Base-by-base conservation (phyloP, 1,139 yeast species). In the Geotrichum cucujoidarum region DNA sequence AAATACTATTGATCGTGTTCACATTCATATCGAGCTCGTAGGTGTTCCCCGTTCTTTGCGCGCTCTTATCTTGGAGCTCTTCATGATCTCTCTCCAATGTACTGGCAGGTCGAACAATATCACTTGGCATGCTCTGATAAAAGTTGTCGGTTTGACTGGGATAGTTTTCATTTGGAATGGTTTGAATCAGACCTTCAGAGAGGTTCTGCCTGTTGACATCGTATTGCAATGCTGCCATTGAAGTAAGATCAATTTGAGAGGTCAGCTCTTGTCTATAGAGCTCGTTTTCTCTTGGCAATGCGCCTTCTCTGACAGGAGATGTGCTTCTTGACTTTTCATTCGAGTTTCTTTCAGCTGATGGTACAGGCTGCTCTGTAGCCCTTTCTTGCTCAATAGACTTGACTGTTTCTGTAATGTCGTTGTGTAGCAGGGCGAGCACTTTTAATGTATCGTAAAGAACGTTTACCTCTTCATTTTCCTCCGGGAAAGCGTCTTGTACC, bases 401-500 rank as follows among this genome's bases (percentile, higher is more conserved):
- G 5, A 16, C 5, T 11, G 32, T 17, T 7, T n/a, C 4, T 16
- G 7, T 20, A 6, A 40, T 38, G 14, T 42, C 32, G 32, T 33
- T 18, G 22, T 42, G 34, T 14, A 42, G 45, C 22, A 34, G 14
- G 6, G 34, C 45, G 11, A 42, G 45, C 7, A 42, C 39, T 27
- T 42, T 42, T 2, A 42, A 21, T 3, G 45, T 42, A 27, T 42
- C 45, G 25, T 42, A 42, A 11, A 42, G 45, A 33, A 34, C 34
- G 27, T 24, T 29, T 14, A 42, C 16, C 16, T 40, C 48, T 17
- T 45, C 43, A 34, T 30, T 42, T 37, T 40, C 48, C 32, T 45
- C 48, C 48, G 33, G 32, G 17, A 37, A 27, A 36, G 40, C 40
- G 6, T 24, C 27, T 20, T 48, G 43, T n/a, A 34, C 47, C n/a